Evolutionary conservation across 2,329 filamentous ascomycete species (phyloP), one percentile per base, ranked within the genome.

Genomic region (Pseudogymnoascus sp.): DNA sequence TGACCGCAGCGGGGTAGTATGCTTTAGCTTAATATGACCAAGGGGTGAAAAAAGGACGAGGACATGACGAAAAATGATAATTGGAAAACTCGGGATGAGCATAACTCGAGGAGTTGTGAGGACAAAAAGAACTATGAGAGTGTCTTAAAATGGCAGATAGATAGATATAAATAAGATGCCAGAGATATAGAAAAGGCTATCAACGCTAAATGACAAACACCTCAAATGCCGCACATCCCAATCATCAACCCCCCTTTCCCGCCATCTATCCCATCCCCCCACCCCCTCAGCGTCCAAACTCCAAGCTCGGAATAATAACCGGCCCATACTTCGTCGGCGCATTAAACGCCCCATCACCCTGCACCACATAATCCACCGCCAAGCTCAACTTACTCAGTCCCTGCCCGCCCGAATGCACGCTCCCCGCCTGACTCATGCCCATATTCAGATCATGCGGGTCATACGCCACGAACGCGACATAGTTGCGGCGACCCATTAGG

Each of bases 361-460:
- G 95, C 21, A 99, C 93, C 75, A 99, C 91, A 74, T 97, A 99
- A 75, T 99, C 95, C 1, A 96, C 90, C 1, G 93, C 95, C 51
- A 99, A 78, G 76, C 91, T 96, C 71, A 99, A 74, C 78, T 87
- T 90, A 63, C 78, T 80, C 10, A 61, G 36, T 12, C 64, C 61
- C 64, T 86, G 70, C 2, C 84, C 78, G 2, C 34, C 59, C 63
- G 72, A 75, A 60, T 76, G 67, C 34, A 70, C 61, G 54, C 70
- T 72, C 0, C 68, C 71, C 23, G 67, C 62, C 14, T 72, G 66
- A n/a, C 45, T 39, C 61, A 57, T 64, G 3, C 79, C 77, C 26
- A 57, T 16, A 47, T 81, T 81, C 31, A 90, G 83, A 60, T 86
- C 82, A 66, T 96, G 92, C 0, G 93, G 91, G 73, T 99, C 95